A percentile compares a stretch with the other conserved stretches of the same genome.
These are phyloP conservation scores for Trichaptum fuscoviolaceum DNA, from an alignment of 768 basidiomycete genomes.

Conservation along the genomic window DNA sequence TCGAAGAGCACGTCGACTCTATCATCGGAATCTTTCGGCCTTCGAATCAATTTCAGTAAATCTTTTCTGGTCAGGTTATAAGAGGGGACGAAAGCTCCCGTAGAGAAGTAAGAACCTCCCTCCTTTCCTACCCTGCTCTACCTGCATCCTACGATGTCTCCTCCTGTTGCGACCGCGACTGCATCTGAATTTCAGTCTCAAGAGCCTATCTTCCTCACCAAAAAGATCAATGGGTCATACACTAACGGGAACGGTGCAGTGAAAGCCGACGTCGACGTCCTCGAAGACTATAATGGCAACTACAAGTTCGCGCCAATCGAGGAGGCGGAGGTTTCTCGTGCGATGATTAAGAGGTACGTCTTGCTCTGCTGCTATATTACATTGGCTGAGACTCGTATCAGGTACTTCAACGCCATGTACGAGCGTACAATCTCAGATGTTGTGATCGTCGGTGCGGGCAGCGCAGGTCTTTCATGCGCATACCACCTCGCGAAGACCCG, in stretches of 20 bases:
- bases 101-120: not conserved
- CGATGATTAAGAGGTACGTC: slow-evolving; percentile 67
- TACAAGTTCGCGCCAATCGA: slow-evolving; percentile 70
- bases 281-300: slow-evolving; percentile 55
- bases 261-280: slow-evolving; percentile 27
- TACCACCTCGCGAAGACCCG: slow-evolving; percentile 63
- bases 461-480: slow-evolving; percentile 64
- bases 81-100: not conserved
- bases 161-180: not conserved
- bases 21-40: not conserved
- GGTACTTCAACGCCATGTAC: slow-evolving; percentile 72
- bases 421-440: slow-evolving; percentile 72
- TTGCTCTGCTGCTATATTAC: not conserved
- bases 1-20: not conserved
- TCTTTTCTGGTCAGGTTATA: not conserved
- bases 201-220: not conserved
- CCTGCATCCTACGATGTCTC: not conserved
- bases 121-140: not conserved
- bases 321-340: slow-evolving; percentile 70
- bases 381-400: slow-evolving; percentile 19
- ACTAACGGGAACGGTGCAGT: not conserved
- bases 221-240: not conserved
- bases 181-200: not conserved
- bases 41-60: not conserved
- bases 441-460: slow-evolving; percentile 69